Evolutionary conservation across 1,139 yeast species (phyloP).

Genomic region (Debaryomycetaceae sp.): DNA sequence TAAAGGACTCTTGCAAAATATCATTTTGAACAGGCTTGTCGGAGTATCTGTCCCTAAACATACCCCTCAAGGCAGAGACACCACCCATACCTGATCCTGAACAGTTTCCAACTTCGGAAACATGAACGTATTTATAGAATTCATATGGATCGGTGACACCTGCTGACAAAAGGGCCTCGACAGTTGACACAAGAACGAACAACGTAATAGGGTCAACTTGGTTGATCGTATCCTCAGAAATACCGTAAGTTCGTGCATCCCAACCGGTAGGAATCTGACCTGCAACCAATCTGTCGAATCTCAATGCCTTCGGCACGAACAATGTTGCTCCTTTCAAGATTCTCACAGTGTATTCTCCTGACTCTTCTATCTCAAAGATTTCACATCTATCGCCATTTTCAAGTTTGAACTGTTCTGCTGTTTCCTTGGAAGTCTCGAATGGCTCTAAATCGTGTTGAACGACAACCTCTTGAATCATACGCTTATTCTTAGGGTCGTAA

Average conservation of each 20-base stretch:
- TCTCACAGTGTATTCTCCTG: constrained; percentile 89
- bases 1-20: constrained; percentile 94
- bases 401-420: constrained; percentile 89
- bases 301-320: constrained; percentile 91
- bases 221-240: constrained; percentile 83
- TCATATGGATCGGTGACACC: constrained; percentile 98
- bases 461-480: constrained; percentile 89
- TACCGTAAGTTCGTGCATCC: constrained; percentile 94
- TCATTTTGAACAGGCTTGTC: constrained; percentile 96
- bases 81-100: constrained; percentile 99
- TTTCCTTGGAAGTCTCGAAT: constrained; percentile 90
- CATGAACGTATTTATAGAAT: constrained; percentile 96
- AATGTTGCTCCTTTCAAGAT: constrained; percentile 91
- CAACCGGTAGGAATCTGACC: constrained; percentile 99
- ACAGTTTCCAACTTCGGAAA: constrained; percentile 98
- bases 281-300: constrained; percentile 93
- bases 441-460: constrained; percentile 95
- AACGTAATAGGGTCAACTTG: constrained; percentile 97
- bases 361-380: constrained; percentile 80
- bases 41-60: constrained; percentile 91
- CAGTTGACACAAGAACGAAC: constrained; percentile 89
- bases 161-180: constrained; percentile 87
- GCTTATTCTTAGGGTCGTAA: constrained; percentile 91
- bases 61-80: constrained; percentile 92
- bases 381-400: constrained; percentile 96